Evolutionary conservation across 2,329 filamentous ascomycete genomes (phyloP).

Genomic region (Clarireedia paspali): DNA sequence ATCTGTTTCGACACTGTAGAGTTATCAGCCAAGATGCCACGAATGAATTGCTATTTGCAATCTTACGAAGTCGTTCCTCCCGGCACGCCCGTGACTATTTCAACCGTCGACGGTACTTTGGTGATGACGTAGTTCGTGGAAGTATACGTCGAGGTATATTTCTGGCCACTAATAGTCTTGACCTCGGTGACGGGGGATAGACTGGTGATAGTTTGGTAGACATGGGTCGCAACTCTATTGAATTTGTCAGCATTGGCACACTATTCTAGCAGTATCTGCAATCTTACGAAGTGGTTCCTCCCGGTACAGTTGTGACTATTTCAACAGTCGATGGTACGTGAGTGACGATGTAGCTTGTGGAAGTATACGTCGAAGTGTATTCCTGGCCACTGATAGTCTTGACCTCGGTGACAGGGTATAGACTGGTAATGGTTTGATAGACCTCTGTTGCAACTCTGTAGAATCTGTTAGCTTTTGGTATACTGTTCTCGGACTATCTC

Average conservation of each 20-base stretch:
- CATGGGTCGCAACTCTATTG: slow-evolving; percentile 10
- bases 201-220: slow-evolving; percentile 31
- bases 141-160: slow-evolving; percentile 27
- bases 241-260: not conserved
- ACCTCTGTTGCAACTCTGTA: slow-evolving; percentile 14
- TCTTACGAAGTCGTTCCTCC: slow-evolving; percentile 5
- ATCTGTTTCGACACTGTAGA: slow-evolving; percentile 23
- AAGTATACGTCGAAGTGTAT: slow-evolving; percentile 25
- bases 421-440: slow-evolving; percentile 30
- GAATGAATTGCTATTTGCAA: slow-evolving; percentile 4
- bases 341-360: slow-evolving; percentile 18
- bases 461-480: not conserved
- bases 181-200: slow-evolving; percentile 41
- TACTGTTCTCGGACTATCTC: too few species aligned
- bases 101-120: slow-evolving; percentile 14
- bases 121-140: slow-evolving; percentile 17
- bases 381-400: slow-evolving; percentile 37
- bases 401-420: slow-evolving; percentile 40
- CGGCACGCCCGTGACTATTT: not conserved
- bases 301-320: not conserved
- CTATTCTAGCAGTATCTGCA: too few species aligned
- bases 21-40: not conserved
- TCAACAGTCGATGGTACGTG: slow-evolving; percentile 14
- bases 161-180: slow-evolving; percentile 36
- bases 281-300: slow-evolving; percentile 5